Evolutionary conservation across 495 filamentous ascomycete species (phyloP), one percentile per base, ranked within the genome.

Genomic region (Neurospora terricola): DNA sequence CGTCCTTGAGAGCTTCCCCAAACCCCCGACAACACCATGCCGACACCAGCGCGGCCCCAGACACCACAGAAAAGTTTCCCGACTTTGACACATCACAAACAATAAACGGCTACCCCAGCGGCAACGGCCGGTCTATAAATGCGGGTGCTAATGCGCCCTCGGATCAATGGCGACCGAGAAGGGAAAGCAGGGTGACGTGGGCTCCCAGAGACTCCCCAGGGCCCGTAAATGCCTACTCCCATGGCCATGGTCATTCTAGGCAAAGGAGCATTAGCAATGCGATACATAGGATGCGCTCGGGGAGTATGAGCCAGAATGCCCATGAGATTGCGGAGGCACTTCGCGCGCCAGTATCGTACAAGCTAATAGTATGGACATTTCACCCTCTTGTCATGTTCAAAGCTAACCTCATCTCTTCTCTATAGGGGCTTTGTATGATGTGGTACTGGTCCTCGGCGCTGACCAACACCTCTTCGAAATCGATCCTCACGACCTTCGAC

Each of bases 381-480:
- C 54, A 30, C 48, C 5, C 23, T 34, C 9, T 40, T 38, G 38
- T 11, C 68, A 21, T 43, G 30, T 40, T 3, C 38, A 14, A n/a
- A 54, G 8, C 43, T 23, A 42, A 34, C 30, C n/a, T 12, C 43
- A 34, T n/a, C 8, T n/a, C 40, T 71, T 30, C 42, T 62, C 71
- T 69, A 36, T 80, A 97, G 94, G 81, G 86, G 45, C 89, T 97
- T 42, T 97, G 94, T 81, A 78, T 93, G 68, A 83, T 93, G 76
- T 98, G 96, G 96, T 99, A 98, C 82, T 86, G 92, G 81, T 94
- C 93, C 38, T 98, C 96, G 37, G 95, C 96, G 70, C 83, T 98
- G 74, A 97, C 96, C 73, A 99, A 98, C 82, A 97, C 94, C 0
- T 98, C 96, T 71, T 98, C 96, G 43, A 98, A 98, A 83, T 91